These are phyloP conservation scores for Cicer yamashitae DNA, from an alignment of 306 rosid species.

Conservation along the genomic window DNA sequence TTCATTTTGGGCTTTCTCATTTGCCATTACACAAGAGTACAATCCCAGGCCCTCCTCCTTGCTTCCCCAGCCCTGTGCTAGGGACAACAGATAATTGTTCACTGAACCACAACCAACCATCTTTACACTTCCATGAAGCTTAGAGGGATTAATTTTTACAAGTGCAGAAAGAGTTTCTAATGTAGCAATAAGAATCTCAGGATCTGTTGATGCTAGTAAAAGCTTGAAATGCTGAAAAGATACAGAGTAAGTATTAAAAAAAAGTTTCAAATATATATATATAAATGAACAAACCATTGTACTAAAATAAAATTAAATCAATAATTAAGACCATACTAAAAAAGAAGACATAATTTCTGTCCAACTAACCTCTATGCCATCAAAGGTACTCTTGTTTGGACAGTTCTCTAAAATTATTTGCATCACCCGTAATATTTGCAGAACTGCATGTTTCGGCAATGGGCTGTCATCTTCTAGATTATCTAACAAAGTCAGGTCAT, in stretches of 20 bases:
- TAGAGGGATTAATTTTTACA: slow-evolving; percentile 95
- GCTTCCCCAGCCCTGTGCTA: slow-evolving; percentile 99
- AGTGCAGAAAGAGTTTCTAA: slow-evolving; percentile 95
- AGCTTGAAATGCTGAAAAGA: slow-evolving; percentile 93
- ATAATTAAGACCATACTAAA: slow-evolving; percentile 1
- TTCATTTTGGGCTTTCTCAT: slow-evolving; percentile 80
- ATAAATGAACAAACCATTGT: not conserved
- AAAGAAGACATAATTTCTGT: slow-evolving; percentile 25
- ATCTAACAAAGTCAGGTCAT: slow-evolving; percentile 89
- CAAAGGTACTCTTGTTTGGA: slow-evolving; percentile 92
- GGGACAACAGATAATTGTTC: slow-evolving; percentile 85
- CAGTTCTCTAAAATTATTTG: slow-evolving; percentile 94
- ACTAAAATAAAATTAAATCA: slow-evolving; percentile 11
- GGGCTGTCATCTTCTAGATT: slow-evolving; percentile 87
- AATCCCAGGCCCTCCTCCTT: slow-evolving; percentile 99
- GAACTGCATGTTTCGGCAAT: slow-evolving; percentile 90
- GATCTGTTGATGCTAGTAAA: slow-evolving; percentile 90
- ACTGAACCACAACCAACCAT: slow-evolving; percentile 92
- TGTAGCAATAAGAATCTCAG: slow-evolving; percentile 89
- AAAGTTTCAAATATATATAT: not conserved
- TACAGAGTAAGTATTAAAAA: slow-evolving; percentile 31
- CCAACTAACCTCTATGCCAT: slow-evolving; percentile 92
- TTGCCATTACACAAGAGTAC: slow-evolving; percentile 88
- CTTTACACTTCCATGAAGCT: slow-evolving; percentile 92
- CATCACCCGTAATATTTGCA: slow-evolving; percentile 94